Conservation (phyloP, 768 basidiomycete species). For the Rhodotorula diobovata region DNA sequence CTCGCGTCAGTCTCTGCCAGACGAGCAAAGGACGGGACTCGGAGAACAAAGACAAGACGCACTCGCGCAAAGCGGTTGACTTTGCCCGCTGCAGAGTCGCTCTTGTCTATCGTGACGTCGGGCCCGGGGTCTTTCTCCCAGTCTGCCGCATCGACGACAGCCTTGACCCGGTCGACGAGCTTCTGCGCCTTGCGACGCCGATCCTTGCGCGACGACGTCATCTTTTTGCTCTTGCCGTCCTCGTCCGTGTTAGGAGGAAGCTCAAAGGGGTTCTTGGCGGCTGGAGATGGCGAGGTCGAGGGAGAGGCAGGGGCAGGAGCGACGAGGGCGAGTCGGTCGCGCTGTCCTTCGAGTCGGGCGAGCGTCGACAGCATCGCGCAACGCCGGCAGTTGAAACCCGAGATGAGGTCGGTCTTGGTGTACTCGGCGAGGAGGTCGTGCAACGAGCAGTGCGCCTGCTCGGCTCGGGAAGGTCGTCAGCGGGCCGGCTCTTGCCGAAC, state of each 20-base stretch:
- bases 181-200: conserved; percentile 66
- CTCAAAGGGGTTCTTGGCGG: conserved; percentile 28
- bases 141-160: conserved; percentile 65
- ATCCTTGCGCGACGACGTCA: conserved; percentile 69
- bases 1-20: too few relatives aligned
- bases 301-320: conserved; percentile 29
- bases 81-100: conserved; percentile 73
- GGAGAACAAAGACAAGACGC: conserved; percentile 43
- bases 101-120: conserved; percentile 72
- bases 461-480: conserved; percentile 22
- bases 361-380: conserved; percentile 81
- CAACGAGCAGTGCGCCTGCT: conserved; percentile 64
- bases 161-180: conserved; percentile 60
- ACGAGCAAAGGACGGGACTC: not conserved
- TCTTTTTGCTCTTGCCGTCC: conserved; percentile 42
- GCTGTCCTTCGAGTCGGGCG: conserved; percentile 60
- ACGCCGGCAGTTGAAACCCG: conserved; percentile 82
- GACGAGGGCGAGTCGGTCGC: conserved; percentile 54
- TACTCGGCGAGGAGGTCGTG: conserved; percentile 84
- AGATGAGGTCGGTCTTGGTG: conserved; percentile 75
- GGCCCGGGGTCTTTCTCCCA: conserved; percentile 74
- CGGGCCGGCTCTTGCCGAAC: too few relatives aligned
- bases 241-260: conserved; percentile 36
- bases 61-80: conserved; percentile 89
- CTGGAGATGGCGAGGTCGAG: not conserved